Conservation (phyloP, 768 basidiomycete genomes). For the Suillus tomentosus region DNA sequence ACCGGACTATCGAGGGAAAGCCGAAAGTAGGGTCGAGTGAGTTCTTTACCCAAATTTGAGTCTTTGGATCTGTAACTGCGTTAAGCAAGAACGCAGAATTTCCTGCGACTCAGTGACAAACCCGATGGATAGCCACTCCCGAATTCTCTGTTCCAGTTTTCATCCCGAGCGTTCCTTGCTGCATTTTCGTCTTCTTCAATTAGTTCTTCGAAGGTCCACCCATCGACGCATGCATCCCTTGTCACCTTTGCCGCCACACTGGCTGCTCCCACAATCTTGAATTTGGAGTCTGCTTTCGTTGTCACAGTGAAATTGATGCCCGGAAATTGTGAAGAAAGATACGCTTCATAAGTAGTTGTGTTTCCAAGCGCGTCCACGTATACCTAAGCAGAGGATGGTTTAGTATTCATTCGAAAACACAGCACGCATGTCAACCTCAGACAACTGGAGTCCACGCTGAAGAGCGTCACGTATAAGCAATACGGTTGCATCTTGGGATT, state of each 20-base stretch:
- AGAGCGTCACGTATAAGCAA: conserved; percentile 84
- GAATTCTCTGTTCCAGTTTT: conserved; percentile 40
- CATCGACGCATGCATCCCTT: conserved; percentile 84
- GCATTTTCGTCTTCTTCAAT: conserved; percentile 13
- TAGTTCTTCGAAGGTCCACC: conserved; percentile 80
- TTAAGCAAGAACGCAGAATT: neutral
- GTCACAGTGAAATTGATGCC: conserved; percentile 86
- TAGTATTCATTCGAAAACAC: neutral
- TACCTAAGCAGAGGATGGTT: conserved; percentile 48
- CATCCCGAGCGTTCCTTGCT: neutral
- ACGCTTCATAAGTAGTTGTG: conserved; percentile 81
- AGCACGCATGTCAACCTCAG: conserved; percentile 55
- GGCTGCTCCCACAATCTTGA: conserved; percentile 95
- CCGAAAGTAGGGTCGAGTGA: conserved; percentile 89
- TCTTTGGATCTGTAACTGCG: conserved; percentile 74
- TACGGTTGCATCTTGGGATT: conserved; percentile 88
- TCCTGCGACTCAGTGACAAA: conserved; percentile 27
- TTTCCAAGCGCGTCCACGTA: conserved; percentile 95
- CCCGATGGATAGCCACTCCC: conserved; percentile 95
- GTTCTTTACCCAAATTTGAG: conserved; percentile 79
- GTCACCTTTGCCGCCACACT: conserved; percentile 99
- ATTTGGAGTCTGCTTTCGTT: conserved; percentile 93
- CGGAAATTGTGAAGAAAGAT: conserved; percentile 80
- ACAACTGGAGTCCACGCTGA: conserved; percentile 74
- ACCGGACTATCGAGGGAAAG: conserved; percentile 85